Base-by-base conservation (phyloP, 192 early-diverging fungal species). In the Entrophospora sp. region DNA sequence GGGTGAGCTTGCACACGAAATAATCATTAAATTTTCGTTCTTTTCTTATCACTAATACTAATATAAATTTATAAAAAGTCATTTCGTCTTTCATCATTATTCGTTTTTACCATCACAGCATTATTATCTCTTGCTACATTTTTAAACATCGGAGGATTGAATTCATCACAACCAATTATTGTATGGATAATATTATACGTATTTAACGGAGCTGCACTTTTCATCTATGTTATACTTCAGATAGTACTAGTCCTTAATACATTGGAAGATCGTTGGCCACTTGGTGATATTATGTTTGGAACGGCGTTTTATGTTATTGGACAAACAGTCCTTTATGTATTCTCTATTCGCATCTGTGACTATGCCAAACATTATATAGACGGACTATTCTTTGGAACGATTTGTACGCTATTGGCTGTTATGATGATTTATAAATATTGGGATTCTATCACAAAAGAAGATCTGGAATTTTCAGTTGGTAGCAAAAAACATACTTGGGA, bases 351-450 rank as follows among this genome's bases (percentile, higher is more conserved):
- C 12, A 85, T 92, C 31, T 93, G 91, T 75, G 82, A 85, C 45
- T 69, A 81, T 60, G 87, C 85, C 25, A 87, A 87, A 66, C 91
- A 93, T 69, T 93, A 93, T 61, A 78, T 93, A 13, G 91, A 93
- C 65, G 91, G 91, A n/a, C 70, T 93, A 69, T 93, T 93, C 79
- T 93, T 93, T 78, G 86, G 84, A 18, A 82, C 83, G 7, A 87
- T 89, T 42, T 85, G 81, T 60, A 90, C 85, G 0, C 73, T 93
- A 25, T 66, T 93, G 64, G 87, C 84, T 28, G 90, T 93, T 34
- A 93, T 93, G 91, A 91, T 93, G 88, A 89, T 93, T 7, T 93
- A 93, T 80, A 93, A 93, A 73, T 93, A 89, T 76, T 93, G 91
- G 91, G 91, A n/a, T n/a, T n/a, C n/a, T n/a, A n/a, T n/a, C n/a